phyloP scores from a whole-genome alignment of 2,329 filamentous ascomycete species.

The Colletotrichum chrysophilum region DNA sequence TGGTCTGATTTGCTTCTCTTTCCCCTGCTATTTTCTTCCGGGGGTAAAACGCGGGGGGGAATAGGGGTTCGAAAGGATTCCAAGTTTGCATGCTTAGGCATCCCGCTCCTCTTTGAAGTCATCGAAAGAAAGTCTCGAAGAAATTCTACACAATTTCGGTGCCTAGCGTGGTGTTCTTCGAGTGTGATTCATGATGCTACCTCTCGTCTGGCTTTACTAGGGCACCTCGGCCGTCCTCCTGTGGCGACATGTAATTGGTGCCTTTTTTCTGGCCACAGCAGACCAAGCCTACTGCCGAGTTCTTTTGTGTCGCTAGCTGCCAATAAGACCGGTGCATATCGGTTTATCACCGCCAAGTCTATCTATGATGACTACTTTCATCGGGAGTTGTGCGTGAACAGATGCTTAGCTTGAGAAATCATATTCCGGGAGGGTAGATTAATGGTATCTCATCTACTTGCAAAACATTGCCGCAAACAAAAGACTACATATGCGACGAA shows the following conservation, averaged over 20 bases:
- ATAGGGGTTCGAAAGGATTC: not conserved
- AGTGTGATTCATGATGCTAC: not conserved
- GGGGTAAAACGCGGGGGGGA: not conserved
- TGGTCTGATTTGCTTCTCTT: not conserved
- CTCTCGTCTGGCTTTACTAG: not conserved
- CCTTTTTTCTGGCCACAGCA: not conserved
- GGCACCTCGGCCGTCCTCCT: not conserved
- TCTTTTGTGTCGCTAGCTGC: not conserved
- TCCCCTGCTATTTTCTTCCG: not conserved
- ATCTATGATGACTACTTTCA: not conserved
- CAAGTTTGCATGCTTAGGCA: not conserved
- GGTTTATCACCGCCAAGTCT: not conserved
- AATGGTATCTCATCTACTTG: not conserved
- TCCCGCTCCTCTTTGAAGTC: not conserved
- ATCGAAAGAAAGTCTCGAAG: not conserved
- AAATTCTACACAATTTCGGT: not conserved
- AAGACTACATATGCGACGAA: not conserved
- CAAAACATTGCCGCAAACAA: not conserved
- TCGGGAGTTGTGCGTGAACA: not conserved
- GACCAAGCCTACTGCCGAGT: not conserved
- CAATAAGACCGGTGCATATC: not conserved
- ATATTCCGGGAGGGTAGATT: not conserved
- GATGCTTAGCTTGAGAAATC: not conserved
- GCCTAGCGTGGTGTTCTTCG: not conserved
- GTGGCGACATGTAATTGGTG: not conserved